Base-by-base conservation (phyloP, 2,329 filamentous ascomycete genomes). In the Microdochium paspali region DNA sequence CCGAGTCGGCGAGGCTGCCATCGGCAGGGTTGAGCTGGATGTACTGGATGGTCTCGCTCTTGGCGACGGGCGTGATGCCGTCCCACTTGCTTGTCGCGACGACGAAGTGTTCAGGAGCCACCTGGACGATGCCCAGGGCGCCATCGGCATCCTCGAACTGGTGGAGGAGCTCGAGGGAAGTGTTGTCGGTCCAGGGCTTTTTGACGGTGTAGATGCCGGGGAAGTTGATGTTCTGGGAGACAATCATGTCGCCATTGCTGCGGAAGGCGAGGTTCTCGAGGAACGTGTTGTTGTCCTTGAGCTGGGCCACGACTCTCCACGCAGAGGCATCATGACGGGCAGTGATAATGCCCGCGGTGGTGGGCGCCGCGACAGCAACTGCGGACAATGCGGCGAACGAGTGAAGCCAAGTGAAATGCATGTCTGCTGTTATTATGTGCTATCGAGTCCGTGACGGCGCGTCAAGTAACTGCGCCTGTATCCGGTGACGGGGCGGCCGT, bases 181-280 rank as follows among this genome's bases (percentile, higher is more conserved):
- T 55, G n/a, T 48, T 42, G 2, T 52, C 24, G 3, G 51, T 44
- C 24, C 54, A 56, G 1, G 62, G 62, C 28, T 55, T 51, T 46
- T 61, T 58, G 28, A 62, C 47, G 7, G 54, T 59, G 47, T 57
- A 59, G 39, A 64, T 46, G 18, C 59, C 57, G 4, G 60, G 48
- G 24, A 49, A 49, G n/a, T 59, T 58, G 10, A 31, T 12, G 23
- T 64, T 54, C 30, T 60, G 56, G 2, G 64, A 66, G 24, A 63
- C 46, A 23, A 66, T 53, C 21, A 64, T 50, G 48, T 58, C 55
- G 24, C 62, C 61, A 42, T 61, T 61, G 18, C 54, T 35, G 24
- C 62, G 61, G 25, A 64, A 54, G 31, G 56, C 62, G 20, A 66
- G 54, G 51, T 66, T 67, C 44, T 67, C 63, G 23, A 62, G 44